Conservation (phyloP, 345 rosid species). For the Crucihimalaya himalaica region DNA sequence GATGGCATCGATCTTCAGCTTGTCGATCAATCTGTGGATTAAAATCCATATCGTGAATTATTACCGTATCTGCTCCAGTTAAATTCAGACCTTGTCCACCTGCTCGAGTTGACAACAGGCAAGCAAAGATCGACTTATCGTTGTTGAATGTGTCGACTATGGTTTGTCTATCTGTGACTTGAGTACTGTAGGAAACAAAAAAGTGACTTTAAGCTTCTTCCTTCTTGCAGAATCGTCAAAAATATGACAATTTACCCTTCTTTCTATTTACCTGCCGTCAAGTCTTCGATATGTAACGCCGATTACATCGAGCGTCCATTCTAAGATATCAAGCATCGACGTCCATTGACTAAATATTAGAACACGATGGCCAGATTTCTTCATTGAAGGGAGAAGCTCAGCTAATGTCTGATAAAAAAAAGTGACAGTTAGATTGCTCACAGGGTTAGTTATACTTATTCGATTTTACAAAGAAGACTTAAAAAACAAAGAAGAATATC, state of each 20-base stretch:
- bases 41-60: constrained; percentile 94
- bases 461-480: neutral
- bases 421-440: neutral
- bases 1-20: constrained; percentile 96
- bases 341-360: constrained; percentile 98
- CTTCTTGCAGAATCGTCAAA: neutral
- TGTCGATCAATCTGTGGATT: constrained; percentile 96
- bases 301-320: constrained; percentile 88
- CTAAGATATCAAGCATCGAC: constrained; percentile 96
- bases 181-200: constrained; percentile 57
- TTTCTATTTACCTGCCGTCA: constrained; percentile 75
- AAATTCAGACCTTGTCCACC: constrained; percentile 98
- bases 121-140: constrained; percentile 79
- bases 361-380: constrained; percentile 73
- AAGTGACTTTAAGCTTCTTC: neutral
- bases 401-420: constrained; percentile 62
- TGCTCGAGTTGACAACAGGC: constrained; percentile 84
- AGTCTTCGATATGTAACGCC: constrained; percentile 89
- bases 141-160: constrained; percentile 87
- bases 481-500: neutral
- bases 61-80: constrained; percentile 88
- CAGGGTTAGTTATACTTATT: neutral
- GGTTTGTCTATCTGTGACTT: constrained; percentile 82
- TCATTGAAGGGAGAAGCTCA: constrained; percentile 78
- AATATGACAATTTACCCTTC: neutral